Evolutionary conservation across 805 yeast species (phyloP), one percentile per base, ranked within the genome.

Genomic region (Ogataea parapolymorpha): DNA sequence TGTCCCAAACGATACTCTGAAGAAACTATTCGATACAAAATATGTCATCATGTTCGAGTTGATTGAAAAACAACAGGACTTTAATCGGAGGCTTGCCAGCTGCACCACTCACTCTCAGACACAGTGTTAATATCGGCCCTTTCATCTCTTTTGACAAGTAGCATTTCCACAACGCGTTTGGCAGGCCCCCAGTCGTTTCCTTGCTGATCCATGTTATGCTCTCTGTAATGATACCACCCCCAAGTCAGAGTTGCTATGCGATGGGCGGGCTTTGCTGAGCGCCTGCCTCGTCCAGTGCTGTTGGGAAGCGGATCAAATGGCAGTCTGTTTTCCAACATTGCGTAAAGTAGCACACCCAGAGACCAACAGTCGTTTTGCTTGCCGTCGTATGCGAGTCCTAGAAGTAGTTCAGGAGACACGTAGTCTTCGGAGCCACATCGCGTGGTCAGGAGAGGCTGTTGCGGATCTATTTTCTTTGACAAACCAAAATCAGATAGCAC

Each of bases 391-490:
- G 88, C 83, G 41, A 86, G 71, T 1, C 98, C 98, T 79, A 93
- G 77, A 27, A 93, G 67, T 17, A 93, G 65, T 57, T 93, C 99
- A 0, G 99, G 99, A 0, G 96, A 83, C 6, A 93, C 95, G 55
- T 93, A 93, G 59, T 93, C 99, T 48, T 87, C 96, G 1, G 96
- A 86, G 0, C 99, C 99, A 62, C 99, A 93, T 46, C 98, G 66
- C 1, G 98, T 91, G 2, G 85, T 74, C 18, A 95, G 70, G 42
- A 82, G 53, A 18, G 88, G 85, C 49, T 76, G 68, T 1, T 67
- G 71, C 1, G 78, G 74, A 36, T 74, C 79, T 17, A 91, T 73
- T 36, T 71, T 67, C 52, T 88, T 81, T 9, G 95, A 82, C 20
- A 93, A 72, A 0, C 99, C 99, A 63, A 93, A 83, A 67, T 93